Conservation (phyloP, 176 grass and related monocot species). For the Tillandsia fasciculata region DNA sequence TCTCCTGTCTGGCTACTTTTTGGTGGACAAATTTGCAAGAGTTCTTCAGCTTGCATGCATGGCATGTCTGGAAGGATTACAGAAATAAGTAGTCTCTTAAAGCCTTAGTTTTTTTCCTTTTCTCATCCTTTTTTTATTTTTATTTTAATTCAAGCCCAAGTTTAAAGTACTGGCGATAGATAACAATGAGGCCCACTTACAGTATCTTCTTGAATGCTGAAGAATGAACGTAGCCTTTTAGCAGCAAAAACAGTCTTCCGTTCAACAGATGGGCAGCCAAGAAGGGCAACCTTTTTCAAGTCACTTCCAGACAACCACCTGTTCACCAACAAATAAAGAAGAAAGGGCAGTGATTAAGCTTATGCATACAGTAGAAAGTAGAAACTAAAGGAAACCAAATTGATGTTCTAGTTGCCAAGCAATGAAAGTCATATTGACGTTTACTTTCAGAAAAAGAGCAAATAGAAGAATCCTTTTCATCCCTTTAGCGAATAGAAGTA, state of each 20-base stretch:
- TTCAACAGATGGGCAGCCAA: conserved; percentile 56
- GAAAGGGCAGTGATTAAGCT: not conserved
- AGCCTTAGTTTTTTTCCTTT: not conserved
- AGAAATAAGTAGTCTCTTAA: conserved; percentile 1
- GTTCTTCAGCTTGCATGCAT: conserved; percentile 51
- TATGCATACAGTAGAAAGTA: not conserved
- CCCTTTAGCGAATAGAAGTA: not conserved
- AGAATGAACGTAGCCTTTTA: conserved; percentile 61
- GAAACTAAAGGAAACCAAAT: not conserved
- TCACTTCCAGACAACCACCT: conserved; percentile 74
- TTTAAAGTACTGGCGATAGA: no score
- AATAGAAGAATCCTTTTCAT: no score
- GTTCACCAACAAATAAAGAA: conserved; percentile 1
- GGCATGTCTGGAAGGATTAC: conserved; percentile 35
- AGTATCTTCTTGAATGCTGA: conserved; percentile 68
- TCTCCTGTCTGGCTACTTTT: conserved; percentile 44
- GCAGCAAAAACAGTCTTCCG: conserved; percentile 60
- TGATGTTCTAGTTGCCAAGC: not conserved
- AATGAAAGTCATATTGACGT: not conserved
- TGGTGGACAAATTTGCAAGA: conserved; percentile 56
- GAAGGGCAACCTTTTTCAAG: conserved; percentile 56
- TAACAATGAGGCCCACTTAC: conserved; percentile 20
- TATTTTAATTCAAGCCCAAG: no score
- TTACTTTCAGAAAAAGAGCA: not conserved
- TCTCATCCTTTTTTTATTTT: no score